These are phyloP conservation scores for Aphanomyces euteiches DNA, from an alignment of 352 stramenopile genomes.

Conservation along the genomic window DNA sequence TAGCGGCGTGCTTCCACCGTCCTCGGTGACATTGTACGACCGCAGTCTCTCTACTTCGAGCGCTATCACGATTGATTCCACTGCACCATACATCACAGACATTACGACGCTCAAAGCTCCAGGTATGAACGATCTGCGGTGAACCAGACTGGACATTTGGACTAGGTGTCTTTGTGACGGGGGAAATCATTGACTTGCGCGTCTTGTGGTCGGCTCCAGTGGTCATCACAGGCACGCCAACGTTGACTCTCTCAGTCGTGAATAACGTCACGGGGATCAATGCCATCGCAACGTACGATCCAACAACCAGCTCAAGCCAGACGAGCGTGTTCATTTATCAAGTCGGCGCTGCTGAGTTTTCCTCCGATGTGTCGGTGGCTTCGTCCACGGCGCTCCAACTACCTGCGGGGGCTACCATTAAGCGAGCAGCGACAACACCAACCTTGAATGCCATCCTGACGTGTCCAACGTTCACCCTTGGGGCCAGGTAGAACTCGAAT, in stretches of 20 bases:
- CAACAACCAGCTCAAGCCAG: conserved; percentile 39
- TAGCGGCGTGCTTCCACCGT: conserved; percentile 32
- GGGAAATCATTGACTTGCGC: conserved; percentile 62
- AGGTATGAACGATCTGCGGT: conserved; percentile 2
- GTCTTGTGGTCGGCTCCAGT: conserved; percentile 56
- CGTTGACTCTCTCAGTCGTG: conserved; percentile 17
- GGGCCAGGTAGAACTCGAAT: neutral
- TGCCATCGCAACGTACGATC: conserved; percentile 41
- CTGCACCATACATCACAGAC: conserved; percentile 7
- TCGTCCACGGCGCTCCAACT: conserved; percentile 46
- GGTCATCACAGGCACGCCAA: conserved; percentile 41
- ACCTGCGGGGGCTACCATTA: conserved; percentile 48
- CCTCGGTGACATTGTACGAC: conserved; percentile 32
- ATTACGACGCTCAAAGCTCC: conserved; percentile 7
- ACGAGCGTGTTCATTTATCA: conserved; percentile 53
- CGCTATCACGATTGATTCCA: conserved; percentile 13
- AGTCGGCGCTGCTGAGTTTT: conserved; percentile 30
- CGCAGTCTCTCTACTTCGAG: conserved; percentile 40
- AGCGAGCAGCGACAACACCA: conserved; percentile 37
- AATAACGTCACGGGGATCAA: conserved; percentile 44
- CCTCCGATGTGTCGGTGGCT: conserved; percentile 31
- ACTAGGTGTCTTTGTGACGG: conserved; percentile 46
- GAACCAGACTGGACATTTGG: neutral
- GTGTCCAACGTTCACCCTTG: conserved; percentile 4
- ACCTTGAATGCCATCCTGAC: conserved; percentile 43